A percentile compares a stretch with the other conserved stretches of the same genome.
Evolutionary conservation across 2,329 filamentous ascomycete species (phyloP).

Genomic region (Reticulascus tulasneorum): DNA sequence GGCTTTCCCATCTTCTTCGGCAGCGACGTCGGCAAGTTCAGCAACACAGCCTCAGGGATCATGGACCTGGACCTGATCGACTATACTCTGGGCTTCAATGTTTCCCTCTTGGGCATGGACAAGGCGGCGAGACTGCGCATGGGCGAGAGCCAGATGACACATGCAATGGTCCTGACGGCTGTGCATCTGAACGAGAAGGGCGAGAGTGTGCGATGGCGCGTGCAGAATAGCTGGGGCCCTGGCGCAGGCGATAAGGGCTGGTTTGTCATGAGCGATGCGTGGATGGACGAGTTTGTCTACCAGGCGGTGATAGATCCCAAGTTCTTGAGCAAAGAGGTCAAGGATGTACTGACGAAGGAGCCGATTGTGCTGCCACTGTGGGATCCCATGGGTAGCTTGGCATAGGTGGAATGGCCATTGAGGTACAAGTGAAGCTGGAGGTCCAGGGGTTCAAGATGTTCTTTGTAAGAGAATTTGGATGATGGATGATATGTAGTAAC

Average conservation of each 20-base stretch:
- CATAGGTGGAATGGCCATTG: too few species aligned
- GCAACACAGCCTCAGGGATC: slow-evolving; percentile 62
- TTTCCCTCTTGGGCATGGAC: slow-evolving; percentile 66
- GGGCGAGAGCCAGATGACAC: slow-evolving; percentile 80
- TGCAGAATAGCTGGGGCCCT: slow-evolving; percentile 83
- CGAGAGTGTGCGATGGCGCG: slow-evolving; percentile 69
- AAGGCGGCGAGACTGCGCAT: slow-evolving; percentile 72
- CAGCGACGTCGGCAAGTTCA: slow-evolving; percentile 81
- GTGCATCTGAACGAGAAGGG: slow-evolving; percentile 71
- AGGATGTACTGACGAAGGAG: slow-evolving; percentile 66
- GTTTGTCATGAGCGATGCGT: slow-evolving; percentile 83
- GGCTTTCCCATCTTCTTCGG: slow-evolving; percentile 86
- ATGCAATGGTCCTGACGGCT: slow-evolving; percentile 86
- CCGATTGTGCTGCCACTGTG: slow-evolving; percentile 70
- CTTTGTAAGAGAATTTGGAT: too few species aligned
- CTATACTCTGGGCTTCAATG: slow-evolving; percentile 80
- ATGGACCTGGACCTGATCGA: slow-evolving; percentile 77
- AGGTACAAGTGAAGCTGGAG: too few species aligned
- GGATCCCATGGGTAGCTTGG: slow-evolving; percentile 77
- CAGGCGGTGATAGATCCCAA: slow-evolving; percentile 79
- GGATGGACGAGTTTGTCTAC: slow-evolving; percentile 79
- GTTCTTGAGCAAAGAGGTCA: slow-evolving; percentile 61
- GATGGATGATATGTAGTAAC: too few species aligned
- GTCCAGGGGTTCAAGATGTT: too few species aligned
- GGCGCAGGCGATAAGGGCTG: slow-evolving; percentile 70